Base-by-base conservation (phyloP, 352 stramenopile genomes). In the Phytophthora megakarya region DNA sequence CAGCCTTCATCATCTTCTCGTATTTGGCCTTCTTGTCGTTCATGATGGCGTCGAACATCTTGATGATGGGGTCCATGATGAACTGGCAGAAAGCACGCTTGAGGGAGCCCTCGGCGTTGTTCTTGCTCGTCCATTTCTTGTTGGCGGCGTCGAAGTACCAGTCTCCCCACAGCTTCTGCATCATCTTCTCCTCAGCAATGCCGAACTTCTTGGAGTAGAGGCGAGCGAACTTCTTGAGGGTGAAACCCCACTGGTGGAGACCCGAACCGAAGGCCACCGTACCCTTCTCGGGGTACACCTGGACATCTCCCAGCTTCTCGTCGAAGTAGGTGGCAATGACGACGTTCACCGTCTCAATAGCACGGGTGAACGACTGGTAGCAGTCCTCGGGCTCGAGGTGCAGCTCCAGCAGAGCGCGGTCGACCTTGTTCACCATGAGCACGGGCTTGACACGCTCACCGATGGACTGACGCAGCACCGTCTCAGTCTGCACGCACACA, bases 361-460 rank as follows among this genome's bases (percentile, higher is more conserved):
- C 86, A 77, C 96, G 94, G 58, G 94, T 93, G 75, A 99, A 99
- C 61, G 96, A 97, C 81, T 99, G 96, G 93, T 99, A 99, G 67
- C 98, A 97, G 73, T 99, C 98, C 81, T 99, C 97, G 19, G 97
- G 96, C 70, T 97, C 93, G 40, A 99, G 88, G 75, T 99, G 96
- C 37, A 99, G 83, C 88, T 99, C 97, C 5, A 99, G 84, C 51
- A 99, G 85, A 45, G 96, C 96, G 67, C 97, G 97, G 86, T 99
- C 98, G 23, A 99, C 96, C 89, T 99, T 99, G 96, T 99, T 99
- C 40, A 99, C 93, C 97, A 99, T 99, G 32, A 99, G 92, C 76
- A 99, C 95, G 32, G 97, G 98, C 73, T 96, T 96, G 46, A 99
- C 97, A 80, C 97, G 94, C 81, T 99, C 97, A 55, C 78, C 76